These are phyloP conservation scores for Leptographium flavum DNA, from an alignment of 2,329 filamentous ascomycete species.

Conservation along the genomic window DNA sequence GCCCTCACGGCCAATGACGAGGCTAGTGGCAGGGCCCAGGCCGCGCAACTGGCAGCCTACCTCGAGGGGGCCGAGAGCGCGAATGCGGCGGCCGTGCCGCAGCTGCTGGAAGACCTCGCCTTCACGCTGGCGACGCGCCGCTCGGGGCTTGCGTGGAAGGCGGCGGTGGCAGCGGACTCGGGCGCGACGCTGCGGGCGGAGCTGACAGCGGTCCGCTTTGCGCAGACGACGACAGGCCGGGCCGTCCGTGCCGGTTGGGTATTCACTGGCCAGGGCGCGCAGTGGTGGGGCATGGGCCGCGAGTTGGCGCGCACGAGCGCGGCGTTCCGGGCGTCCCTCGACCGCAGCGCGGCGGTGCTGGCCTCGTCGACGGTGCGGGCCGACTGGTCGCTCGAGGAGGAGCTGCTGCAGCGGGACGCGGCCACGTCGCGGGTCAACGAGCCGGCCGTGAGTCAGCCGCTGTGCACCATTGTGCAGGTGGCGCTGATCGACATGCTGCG, in stretches of 20 bases:
- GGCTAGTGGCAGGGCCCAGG: slow-evolving; percentile 2
- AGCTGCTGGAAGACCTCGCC: slow-evolving; percentile 6
- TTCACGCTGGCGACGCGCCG: slow-evolving; percentile 19
- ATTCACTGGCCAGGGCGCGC: slow-evolving; percentile 18
- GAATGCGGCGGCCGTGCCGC: neutral
- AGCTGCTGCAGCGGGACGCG: slow-evolving; percentile 22
- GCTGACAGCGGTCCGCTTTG: neutral
- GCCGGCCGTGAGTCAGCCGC: slow-evolving; percentile 28
- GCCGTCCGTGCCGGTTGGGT: slow-evolving; percentile 7
- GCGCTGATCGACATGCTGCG: slow-evolving; percentile 27
- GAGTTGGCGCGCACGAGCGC: slow-evolving; percentile 14
- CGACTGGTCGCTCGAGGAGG: slow-evolving; percentile 20
- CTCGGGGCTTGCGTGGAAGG: slow-evolving; percentile 7
- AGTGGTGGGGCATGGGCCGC: slow-evolving; percentile 17
- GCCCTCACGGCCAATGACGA: slow-evolving; percentile 13
- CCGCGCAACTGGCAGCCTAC: slow-evolving; percentile 4
- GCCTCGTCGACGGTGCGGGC: slow-evolving; percentile 16
- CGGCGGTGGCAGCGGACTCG: slow-evolving; percentile 3
- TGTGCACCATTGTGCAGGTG: slow-evolving; percentile 30
- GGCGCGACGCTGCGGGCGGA: neutral
- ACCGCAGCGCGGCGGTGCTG: slow-evolving; percentile 16
- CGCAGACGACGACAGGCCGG: neutral
- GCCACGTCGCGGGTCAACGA: slow-evolving; percentile 20
- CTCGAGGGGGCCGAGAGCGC: neutral
- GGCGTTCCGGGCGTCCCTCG: slow-evolving; percentile 9